phyloP scores from a whole-genome alignment of 2,329 filamentous ascomycete species.

The Stemphylium lycopersici region DNA sequence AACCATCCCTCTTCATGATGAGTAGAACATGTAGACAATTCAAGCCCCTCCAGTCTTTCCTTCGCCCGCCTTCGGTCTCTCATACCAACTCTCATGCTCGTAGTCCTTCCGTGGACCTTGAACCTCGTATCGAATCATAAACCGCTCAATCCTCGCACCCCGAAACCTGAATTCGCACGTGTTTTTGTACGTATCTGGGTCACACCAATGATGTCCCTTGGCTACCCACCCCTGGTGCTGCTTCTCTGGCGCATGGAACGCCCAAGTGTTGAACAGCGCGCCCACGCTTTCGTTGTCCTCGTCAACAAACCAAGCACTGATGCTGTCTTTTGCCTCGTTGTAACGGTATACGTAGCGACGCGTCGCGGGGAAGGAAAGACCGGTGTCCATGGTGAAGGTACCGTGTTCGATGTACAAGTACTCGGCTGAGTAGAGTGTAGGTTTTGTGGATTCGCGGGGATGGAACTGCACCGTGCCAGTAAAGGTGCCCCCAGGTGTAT shows the following conservation, averaged over 20 bases:
- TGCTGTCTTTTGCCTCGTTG: slow-evolving; percentile 61
- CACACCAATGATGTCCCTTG: slow-evolving; percentile 71
- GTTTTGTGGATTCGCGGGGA: slow-evolving; percentile 63
- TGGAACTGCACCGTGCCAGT: slow-evolving; percentile 69
- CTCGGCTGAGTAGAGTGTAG: slow-evolving; percentile 53
- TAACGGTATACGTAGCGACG: slow-evolving; percentile 77
- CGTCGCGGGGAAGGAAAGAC: slow-evolving; percentile 64
- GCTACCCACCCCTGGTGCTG: slow-evolving; percentile 63
- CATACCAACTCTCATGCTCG: slow-evolving; percentile 49
- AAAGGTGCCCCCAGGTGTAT: slow-evolving; percentile 69
- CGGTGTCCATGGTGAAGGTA: slow-evolving; percentile 64
- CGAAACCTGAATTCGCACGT: slow-evolving; percentile 67
- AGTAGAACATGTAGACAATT: neutral
- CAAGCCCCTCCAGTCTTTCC: neutral
- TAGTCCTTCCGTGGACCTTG: slow-evolving; percentile 78
- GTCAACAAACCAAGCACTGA: slow-evolving; percentile 77
- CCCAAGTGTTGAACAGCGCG: slow-evolving; percentile 77
- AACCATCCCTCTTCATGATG: too few relatives aligned
- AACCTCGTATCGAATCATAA: slow-evolving; percentile 65
- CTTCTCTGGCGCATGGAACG: slow-evolving; percentile 57
- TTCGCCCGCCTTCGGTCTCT: slow-evolving; percentile 15
- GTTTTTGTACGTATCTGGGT: slow-evolving; percentile 74
- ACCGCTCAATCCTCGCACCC: slow-evolving; percentile 31
- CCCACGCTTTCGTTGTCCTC: slow-evolving; percentile 73
- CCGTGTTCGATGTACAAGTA: slow-evolving; percentile 73